phyloP scores from a whole-genome alignment of 345 rosid genomes.

The Isatis tinctoria region DNA sequence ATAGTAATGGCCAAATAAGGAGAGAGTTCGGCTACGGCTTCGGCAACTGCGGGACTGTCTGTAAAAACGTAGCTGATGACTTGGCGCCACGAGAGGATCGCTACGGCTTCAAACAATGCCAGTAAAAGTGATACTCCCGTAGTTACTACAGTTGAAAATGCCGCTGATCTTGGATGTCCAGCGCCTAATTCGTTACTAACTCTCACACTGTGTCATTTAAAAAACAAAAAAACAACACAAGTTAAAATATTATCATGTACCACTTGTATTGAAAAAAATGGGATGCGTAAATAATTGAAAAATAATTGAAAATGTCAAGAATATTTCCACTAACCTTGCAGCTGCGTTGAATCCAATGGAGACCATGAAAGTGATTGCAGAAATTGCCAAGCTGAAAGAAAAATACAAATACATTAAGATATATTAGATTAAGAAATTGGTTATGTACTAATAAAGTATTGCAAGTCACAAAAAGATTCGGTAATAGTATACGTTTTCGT shows the following conservation, averaged over 20 bases:
- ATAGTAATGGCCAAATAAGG: conserved; percentile 51
- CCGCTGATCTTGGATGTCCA: conserved; percentile 53
- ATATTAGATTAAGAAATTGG: not conserved
- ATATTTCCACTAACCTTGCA: conserved; percentile 43
- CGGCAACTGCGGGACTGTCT: conserved; percentile 41
- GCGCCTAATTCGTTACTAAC: conserved; percentile 67
- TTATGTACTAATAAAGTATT: not conserved
- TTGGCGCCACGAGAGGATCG: conserved; percentile 39
- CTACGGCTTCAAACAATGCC: conserved; percentile 33
- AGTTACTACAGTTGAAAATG: conserved; percentile 44
- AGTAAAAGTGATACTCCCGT: conserved; percentile 42
- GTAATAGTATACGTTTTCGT: not conserved
- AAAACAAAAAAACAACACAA: not conserved
- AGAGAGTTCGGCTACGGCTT: conserved; percentile 53
- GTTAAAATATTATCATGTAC: not conserved
- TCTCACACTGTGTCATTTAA: conserved; percentile 38
- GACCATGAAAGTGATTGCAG: conserved; percentile 59
- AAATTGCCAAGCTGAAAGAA: conserved; percentile 51
- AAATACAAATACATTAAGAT: not conserved
- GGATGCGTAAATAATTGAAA: no score
- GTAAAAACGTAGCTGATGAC: conserved; percentile 54
- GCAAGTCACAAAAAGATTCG: not conserved
- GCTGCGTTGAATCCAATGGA: conserved; percentile 76
- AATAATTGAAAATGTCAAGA: not conserved
- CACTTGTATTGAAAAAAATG: no score